phyloP scores from a whole-genome alignment of 257 asterid species.

The Phtheirospermum japonicum region DNA sequence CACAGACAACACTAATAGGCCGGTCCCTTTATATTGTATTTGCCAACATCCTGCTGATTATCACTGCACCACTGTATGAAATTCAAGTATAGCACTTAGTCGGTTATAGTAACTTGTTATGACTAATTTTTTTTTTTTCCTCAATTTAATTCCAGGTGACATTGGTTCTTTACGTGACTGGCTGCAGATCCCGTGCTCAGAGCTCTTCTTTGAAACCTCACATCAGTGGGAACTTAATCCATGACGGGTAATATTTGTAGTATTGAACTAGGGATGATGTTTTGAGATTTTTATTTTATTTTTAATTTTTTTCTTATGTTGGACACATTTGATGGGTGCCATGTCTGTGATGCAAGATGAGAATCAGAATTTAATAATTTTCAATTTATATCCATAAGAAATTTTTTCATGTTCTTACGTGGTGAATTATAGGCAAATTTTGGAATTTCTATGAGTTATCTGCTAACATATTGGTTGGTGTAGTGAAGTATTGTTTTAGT shows the following conservation, averaged over 20 bases:
- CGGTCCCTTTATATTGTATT: slow-evolving; percentile 23
- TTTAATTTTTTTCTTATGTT: background rate
- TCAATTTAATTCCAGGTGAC: slow-evolving; percentile 53
- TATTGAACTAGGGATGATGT: background rate
- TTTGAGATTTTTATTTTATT: background rate
- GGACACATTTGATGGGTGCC: slow-evolving; percentile 12
- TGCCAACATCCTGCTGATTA: slow-evolving; percentile 7
- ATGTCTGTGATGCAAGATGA: background rate
- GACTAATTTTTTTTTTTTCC: slow-evolving; percentile 18
- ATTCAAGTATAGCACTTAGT: background rate
- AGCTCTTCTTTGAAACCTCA: slow-evolving; percentile 90
- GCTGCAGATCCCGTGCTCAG: slow-evolving; percentile 53
- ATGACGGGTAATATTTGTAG: slow-evolving; percentile 65
- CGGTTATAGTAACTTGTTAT: slow-evolving; percentile 9
- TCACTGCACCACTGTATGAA: background rate
- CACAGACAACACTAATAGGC: background rate
- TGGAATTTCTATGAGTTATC: background rate
- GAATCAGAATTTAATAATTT: background rate
- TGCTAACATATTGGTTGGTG: slow-evolving; percentile 1
- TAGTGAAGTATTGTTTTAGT: slow-evolving; percentile 5
- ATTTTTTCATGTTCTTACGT: background rate
- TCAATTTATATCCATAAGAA: background rate
- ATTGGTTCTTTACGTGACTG: slow-evolving; percentile 60
- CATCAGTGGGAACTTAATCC: slow-evolving; percentile 71
- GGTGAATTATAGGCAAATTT: background rate